Evolutionary conservation across 176 grass and related monocot species (phyloP), one percentile per base, ranked within the genome.

Genomic region (Poa pratensis): DNA sequence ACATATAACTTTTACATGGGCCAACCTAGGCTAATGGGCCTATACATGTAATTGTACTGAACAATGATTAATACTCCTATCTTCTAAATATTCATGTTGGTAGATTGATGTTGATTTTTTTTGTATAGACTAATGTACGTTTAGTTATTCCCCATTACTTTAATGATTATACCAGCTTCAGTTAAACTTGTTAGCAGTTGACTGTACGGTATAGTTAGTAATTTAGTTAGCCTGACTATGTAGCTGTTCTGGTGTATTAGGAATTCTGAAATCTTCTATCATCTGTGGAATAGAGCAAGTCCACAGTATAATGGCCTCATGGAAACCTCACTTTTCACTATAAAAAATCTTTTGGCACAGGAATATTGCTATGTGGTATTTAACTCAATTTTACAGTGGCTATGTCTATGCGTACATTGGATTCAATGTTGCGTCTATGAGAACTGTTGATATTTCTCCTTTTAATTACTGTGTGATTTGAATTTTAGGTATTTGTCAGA

Each of bases 101-200:
- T 17, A 63, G 7, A 55, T 84, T 75, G 54, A 43, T 32, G 19
- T 82, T 82, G 9, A 69, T 22, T 51, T 51, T 49, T 82, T 80
- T n/a, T 67, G 11, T 30, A 37, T 28, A 69, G 60, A 51, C 37
- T 68, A 53, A 51, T 24, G 5, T 18, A 66, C 13, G 14, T 55
- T 81, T 71, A 54, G 6, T 45, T 54, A 46, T 19, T 42, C 9
- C 50, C 50, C 40, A 34, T 45, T 55, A 22, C 6, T 84, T 34
- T 46, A 6, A 84, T 65, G 9, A n/a, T 19, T 45, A 61, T 83
- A 24, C 30, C 23, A 46, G 27, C 24, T 54, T 72, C 48, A 79
- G 75, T 48, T 80, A 65, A 67, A 42, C 40, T 85, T 22, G 15
- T 22, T 28, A 77, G 30, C 9, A 53, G 48, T 65, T 20, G 5